Evolutionary conservation across 2,329 filamentous ascomycete species (phyloP).

Genomic region (Aspergillus intermedius): DNA sequence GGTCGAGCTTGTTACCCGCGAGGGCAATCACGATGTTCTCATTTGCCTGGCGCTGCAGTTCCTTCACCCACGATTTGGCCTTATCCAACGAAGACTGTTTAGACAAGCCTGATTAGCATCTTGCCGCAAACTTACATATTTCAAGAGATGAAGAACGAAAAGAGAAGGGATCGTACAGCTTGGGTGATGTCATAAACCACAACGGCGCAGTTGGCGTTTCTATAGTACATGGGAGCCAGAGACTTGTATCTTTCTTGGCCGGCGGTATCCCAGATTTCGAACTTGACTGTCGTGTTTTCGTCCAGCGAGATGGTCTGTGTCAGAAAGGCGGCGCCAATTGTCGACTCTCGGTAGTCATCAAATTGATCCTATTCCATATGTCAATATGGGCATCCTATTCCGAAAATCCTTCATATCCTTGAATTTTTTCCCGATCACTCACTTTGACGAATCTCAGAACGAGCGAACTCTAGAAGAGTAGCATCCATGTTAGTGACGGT

Average conservation of each 20-base stretch:
- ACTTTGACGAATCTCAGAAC: constrained; percentile 98
- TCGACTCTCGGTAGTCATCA: constrained; percentile 95
- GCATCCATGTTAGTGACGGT: constrained; percentile 24
- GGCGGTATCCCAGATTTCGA: constrained; percentile 99
- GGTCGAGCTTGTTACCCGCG: constrained; percentile 94
- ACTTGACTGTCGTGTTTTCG: constrained; percentile 97
- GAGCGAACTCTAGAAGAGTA: constrained; percentile 71
- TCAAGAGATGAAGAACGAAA: constrained; percentile 1
- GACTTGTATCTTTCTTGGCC: constrained; percentile 99
- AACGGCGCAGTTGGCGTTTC: constrained; percentile 98
- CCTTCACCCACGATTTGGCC: constrained; percentile 98
- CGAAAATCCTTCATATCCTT: neutral
- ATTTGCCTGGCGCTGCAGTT: constrained; percentile 96
- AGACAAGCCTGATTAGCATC: constrained; percentile 11
- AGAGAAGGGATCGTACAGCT: constrained; percentile 59
- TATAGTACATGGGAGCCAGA: constrained; percentile 97
- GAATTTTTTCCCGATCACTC: constrained; percentile 20
- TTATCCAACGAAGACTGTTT: constrained; percentile 88
- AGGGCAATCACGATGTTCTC: constrained; percentile 99
- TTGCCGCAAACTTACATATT: neutral
- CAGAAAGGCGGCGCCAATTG: constrained; percentile 95
- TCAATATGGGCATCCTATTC: constrained; percentile 1
- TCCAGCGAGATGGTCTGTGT: constrained; percentile 98
- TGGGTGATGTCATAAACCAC: constrained; percentile 99
- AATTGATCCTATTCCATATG: constrained; percentile 75